Base-by-base conservation (phyloP, 495 filamentous ascomycete species). In the Eremomyces bilateralis region DNA sequence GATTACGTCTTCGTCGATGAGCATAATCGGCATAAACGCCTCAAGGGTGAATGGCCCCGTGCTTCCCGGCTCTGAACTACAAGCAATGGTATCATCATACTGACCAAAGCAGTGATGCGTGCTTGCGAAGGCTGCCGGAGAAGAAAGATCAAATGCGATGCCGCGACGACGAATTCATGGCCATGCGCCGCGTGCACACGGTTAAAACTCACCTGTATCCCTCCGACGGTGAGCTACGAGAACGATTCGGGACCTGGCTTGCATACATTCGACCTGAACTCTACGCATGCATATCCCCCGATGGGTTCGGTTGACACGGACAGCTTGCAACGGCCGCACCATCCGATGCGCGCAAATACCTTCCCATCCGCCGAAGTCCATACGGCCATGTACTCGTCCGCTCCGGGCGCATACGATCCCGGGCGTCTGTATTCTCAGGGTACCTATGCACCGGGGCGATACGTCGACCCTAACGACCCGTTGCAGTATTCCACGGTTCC, bases 1-100 rank as follows among this genome's bases (percentile, higher is more conserved):
- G 84, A 93, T 49, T 97, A 93, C 77, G 88, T 99, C 31, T 99
- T 99, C 47, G 88, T 99, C 34, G 90, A 99, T 53, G 88, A 99
- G 56, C 85, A 99, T 52, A 99, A 95, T 56, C 73, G 88, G 29
- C 88, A 99, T 58, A 94, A 94, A 59, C 67, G 88, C 42, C 59
- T 95, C 36, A 99, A 99, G 63, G 84, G 84, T 92, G 69, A 40
- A 5, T 8, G 6, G 58, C 22, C 34, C 21, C 29, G 22, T 20
- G 25, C 20, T 13, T 41, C 20, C 33, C 21, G 8, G 10, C 2
- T 39, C n/a, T n/a, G n/a, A n/a, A n/a, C n/a, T n/a, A n/a, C n/a
- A n/a, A n/a, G n/a, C n/a, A n/a, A n/a, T n/a, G 18, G 27, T 15
- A n/a, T 18, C 15, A 8, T 20, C 3, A 30, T 29, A 12, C 41